These are phyloP conservation scores for Aphanomyces stellatus DNA, from an alignment of 352 stramenopile genomes.

Conservation along the genomic window DNA sequence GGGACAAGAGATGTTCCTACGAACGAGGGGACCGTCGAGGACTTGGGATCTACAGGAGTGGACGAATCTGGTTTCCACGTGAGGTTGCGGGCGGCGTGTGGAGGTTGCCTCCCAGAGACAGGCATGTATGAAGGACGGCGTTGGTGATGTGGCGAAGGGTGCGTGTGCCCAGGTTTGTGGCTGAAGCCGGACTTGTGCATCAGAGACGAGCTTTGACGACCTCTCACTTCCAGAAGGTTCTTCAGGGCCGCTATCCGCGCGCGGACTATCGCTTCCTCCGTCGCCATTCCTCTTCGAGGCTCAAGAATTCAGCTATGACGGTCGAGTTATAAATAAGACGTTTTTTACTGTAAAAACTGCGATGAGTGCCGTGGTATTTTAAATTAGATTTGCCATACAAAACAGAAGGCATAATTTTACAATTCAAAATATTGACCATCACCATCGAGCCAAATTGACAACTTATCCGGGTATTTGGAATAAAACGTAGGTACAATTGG, in stretches of 20 bases:
- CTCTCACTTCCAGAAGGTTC: conserved; percentile 37
- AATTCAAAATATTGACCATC: too few species aligned
- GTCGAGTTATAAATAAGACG: too few species aligned
- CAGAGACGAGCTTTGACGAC: not conserved
- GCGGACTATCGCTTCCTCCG: conserved; percentile 57
- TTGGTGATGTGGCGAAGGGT: not conserved
- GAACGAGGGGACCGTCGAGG: conserved; percentile 18
- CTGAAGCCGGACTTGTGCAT: not conserved
- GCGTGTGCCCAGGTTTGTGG: conserved; percentile 52
- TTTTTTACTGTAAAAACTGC: too few species aligned
- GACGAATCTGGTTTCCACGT: conserved; percentile 2
- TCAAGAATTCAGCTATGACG: too few species aligned
- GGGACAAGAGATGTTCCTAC: not conserved
- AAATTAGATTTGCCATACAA: too few species aligned
- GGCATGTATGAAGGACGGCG: not conserved
- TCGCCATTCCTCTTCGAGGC: conserved; percentile 27
- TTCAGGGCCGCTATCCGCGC: conserved; percentile 79
- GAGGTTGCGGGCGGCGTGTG: conserved; percentile 1
- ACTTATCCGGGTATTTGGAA: too few species aligned
- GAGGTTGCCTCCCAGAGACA: not conserved
- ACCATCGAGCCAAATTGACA: too few species aligned
- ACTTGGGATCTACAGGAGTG: not conserved
- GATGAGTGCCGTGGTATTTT: too few species aligned
- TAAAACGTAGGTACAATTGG: too few species aligned
- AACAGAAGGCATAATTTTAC: too few species aligned